Evolutionary conservation across 495 filamentous ascomycete genomes (phyloP), one percentile per base, ranked within the genome.

Genomic region (Oidiodendron maius): DNA sequence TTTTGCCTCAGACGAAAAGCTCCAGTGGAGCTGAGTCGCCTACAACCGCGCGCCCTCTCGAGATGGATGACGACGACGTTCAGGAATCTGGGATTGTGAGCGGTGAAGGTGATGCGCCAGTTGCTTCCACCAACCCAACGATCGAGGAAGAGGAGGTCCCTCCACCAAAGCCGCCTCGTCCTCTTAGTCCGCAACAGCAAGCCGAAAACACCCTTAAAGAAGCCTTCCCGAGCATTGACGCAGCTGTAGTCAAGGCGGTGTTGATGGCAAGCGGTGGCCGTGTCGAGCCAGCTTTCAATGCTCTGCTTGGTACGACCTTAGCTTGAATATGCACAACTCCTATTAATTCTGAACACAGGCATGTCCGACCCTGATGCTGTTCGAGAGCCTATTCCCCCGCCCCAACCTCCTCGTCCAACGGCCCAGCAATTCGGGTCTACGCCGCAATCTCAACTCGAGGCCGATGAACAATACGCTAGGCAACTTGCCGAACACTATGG

Each of bases 271-370:
- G 91, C 63, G 77, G 83, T 53, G 93, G 88, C 36, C 78, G 83
- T 56, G 81, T 99, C 36, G 93, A 99, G 61, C 87, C 89, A 11
- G 93, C 93, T 32, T 97, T 97, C 71, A 93, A 96, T 69, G 93
- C 94, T 22, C 78, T 99, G 6, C 75, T 98, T 20, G 84, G 89
- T 89, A 68, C 47, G 78, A 49, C 28, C 34, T 24, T 34, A 17
- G 37, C 4, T 42, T 18, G 20, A 24, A 28, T 4, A 20, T 40
- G 26, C 18, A 23, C 6, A 36, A 28, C 17, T 11, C 25, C 37
- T 57, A 44, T 50, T 64, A 50, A 66, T 44, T 38, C 10, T 34
- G 40, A 23, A 4, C 52, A 21, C 51, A 91, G 89, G 84, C 55
- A 95, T 96, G 90, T 90, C 89, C 45, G 93, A 98, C 67, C 93